phyloP scores from a whole-genome alignment of 1,284 basidiomycete genomes.

The Melampsora medusae region DNA sequence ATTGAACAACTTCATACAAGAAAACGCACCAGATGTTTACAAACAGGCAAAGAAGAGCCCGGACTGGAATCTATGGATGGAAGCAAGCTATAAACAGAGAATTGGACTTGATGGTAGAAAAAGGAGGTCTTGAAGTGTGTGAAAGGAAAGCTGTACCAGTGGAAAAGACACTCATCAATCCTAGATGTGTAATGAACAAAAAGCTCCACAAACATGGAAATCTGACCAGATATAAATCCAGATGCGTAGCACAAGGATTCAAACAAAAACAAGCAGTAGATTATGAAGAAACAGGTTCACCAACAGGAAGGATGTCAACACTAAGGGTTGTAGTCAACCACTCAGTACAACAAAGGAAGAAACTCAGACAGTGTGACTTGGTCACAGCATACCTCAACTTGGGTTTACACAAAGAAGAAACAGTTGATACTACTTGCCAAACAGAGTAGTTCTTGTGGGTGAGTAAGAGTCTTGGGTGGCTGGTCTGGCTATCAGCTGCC shows the following conservation, averaged over 20 bases:
- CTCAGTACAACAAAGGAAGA: slow-evolving; percentile 18
- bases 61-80: slow-evolving; percentile 16
- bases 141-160: background rate
- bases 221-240: slow-evolving; percentile 28
- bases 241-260: slow-evolving; percentile 45
- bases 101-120: slow-evolving; percentile 19
- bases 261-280: slow-evolving; percentile 41
- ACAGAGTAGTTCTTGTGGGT: too few relatives aligned
- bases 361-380: slow-evolving; percentile 37
- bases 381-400: slow-evolving; percentile 43
- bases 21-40: too few relatives aligned
- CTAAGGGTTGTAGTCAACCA: slow-evolving; percentile 40
- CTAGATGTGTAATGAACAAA: slow-evolving; percentile 26
- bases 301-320: slow-evolving; percentile 12
- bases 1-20: too few relatives aligned
- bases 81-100: slow-evolving; percentile 14
- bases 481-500: too few relatives aligned
- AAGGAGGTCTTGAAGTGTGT: background rate
- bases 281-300: slow-evolving; percentile 44
- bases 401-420: slow-evolving; percentile 20
- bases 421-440: background rate
- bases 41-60: slow-evolving; percentile 20
- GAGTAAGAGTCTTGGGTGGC: too few relatives aligned
- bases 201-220: slow-evolving; percentile 5
- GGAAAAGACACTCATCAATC: background rate